Evolutionary conservation across 805 yeast species (phyloP), one percentile per base, ranked within the genome.

Genomic region (Pichia insulana): DNA sequence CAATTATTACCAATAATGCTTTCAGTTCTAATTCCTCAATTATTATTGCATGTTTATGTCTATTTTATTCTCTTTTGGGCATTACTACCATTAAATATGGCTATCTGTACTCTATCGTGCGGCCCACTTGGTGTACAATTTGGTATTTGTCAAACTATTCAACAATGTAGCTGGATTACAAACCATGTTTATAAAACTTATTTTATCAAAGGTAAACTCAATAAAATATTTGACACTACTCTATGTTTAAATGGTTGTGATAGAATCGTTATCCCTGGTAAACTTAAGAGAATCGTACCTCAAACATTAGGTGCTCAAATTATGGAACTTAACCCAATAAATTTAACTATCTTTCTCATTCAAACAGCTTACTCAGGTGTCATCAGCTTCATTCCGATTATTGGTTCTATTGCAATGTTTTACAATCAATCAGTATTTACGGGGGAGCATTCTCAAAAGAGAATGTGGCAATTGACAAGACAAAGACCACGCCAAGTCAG

Each of bases 201-300:
- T 30, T 36, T 59, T 27, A 50, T 56, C 30, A 55, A 54, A 2
- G 44, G 50, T 12, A 58, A 58, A 36, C 44, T 57, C 48, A 52
- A 50, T 31, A 45, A 41, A 11, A 30, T 56, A 7, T 59, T 59
- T 43, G 62, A 59, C 40, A 42, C 43, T 4, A 51, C 60, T 10
- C 40, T 61, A 33, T 59, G 62, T 39, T 38, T 49, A 9, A 50
- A 51, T 27, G 61, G 61, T 0, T 46, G 57, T 31, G 57, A 57
- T 34, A 33, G 39, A 2, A 45, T 58, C 4, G 64, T 60, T n/a
- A 46, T 55, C n/a, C 62, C 63, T 0, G 65, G 64, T 6, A 61
- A 56, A 42, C 41, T 61, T 37, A 55, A 54, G 42, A 50, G 65
- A 36, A 49, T 57, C 9, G 62, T 60, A 12, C 51, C 50, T 2